Evolutionary conservation across 1,139 yeast genomes (phyloP).

Genomic region (Blastobotrys malaysiensis): DNA sequence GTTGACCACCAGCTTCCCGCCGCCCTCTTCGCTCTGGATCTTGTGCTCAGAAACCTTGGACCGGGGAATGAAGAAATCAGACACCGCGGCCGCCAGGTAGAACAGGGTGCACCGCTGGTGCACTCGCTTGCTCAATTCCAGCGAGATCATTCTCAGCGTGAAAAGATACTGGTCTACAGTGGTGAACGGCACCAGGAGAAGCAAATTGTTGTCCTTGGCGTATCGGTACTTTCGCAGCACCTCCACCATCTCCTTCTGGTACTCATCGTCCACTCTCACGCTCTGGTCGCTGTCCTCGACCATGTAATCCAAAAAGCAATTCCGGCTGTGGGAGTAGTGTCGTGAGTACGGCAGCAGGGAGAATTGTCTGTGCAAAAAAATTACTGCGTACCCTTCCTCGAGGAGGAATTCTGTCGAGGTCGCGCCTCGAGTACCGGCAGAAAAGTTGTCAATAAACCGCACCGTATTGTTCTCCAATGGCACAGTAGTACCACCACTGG

Average conservation of each 20-base stretch:
- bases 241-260: slow-evolving; percentile 55
- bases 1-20: slow-evolving; percentile 71
- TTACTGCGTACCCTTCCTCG: slow-evolving; percentile 82
- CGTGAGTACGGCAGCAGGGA: slow-evolving; percentile 87
- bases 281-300: slow-evolving; percentile 28
- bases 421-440: slow-evolving; percentile 98
- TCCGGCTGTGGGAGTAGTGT: slow-evolving; percentile 78
- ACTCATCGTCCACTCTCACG: slow-evolving; percentile 50
- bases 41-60: slow-evolving; percentile 87
- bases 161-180: slow-evolving; percentile 92
- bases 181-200: slow-evolving; percentile 79
- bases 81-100: slow-evolving; percentile 94
- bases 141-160: slow-evolving; percentile 67
- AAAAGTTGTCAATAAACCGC: slow-evolving; percentile 90
- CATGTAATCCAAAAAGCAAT: slow-evolving; percentile 83
- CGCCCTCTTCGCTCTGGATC: slow-evolving; percentile 71
- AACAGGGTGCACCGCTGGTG: slow-evolving; percentile 44
- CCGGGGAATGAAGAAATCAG: slow-evolving; percentile 89
- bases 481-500: slow-evolving; percentile 98
- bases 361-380: slow-evolving; percentile 87
- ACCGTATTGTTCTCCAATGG: slow-evolving; percentile 96
- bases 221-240: slow-evolving; percentile 61
- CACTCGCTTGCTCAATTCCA: slow-evolving; percentile 40
- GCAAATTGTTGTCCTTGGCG: slow-evolving; percentile 53
- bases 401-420: slow-evolving; percentile 90